These are phyloP conservation scores for Solanum corneliomulleri DNA, from an alignment of 257 asterid species.

Conservation along the genomic window DNA sequence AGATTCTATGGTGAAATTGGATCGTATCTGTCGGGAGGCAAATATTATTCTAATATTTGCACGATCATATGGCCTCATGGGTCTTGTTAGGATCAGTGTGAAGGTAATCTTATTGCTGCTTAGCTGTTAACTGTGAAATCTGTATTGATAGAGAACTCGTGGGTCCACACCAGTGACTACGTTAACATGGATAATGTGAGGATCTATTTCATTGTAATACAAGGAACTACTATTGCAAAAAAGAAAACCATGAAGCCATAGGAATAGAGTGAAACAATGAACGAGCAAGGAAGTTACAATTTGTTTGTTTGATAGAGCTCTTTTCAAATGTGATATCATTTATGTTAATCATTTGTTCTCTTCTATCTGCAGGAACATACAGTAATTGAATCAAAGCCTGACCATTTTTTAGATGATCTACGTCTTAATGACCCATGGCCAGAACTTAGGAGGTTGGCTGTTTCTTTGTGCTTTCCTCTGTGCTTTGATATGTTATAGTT, in stretches of 20 bases:
- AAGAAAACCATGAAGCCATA: neutral
- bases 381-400: slow-evolving; percentile 93
- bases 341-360: neutral
- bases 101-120: slow-evolving; percentile 38
- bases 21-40: slow-evolving; percentile 77
- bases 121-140: neutral
- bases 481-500: neutral
- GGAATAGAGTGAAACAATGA: neutral
- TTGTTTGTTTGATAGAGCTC: neutral
- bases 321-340: neutral
- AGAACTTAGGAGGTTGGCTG: slow-evolving; percentile 66
- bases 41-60: slow-evolving; percentile 75
- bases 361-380: slow-evolving; percentile 72
- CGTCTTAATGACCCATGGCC: slow-evolving; percentile 95
- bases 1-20: slow-evolving; percentile 81
- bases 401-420: slow-evolving; percentile 85
- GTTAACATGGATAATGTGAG: neutral
- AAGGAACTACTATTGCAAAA: neutral
- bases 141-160: neutral
- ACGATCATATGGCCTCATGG: slow-evolving; percentile 94
- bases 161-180: neutral
- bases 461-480: neutral
- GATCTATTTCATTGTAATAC: neutral
- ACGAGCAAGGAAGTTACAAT: neutral
- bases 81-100: slow-evolving; percentile 79